Evolutionary conservation across 768 basidiomycete species (phyloP), one percentile per base, ranked within the genome.

Genomic region (Rhodotorula babjevae): DNA sequence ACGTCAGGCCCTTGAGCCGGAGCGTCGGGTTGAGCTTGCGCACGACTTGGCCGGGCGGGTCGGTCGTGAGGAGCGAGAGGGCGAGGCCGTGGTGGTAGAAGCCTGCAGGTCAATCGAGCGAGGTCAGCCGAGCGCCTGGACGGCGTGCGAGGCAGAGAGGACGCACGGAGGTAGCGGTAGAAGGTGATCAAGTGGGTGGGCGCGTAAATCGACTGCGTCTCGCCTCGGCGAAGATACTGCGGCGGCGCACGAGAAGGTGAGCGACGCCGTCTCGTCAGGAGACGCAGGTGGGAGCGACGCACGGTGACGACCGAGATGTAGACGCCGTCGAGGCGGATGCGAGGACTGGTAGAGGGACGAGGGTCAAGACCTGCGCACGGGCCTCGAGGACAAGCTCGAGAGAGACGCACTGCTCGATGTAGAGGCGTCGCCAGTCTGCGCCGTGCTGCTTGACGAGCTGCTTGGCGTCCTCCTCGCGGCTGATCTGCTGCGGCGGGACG

Each of bases 31-130:
- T 71, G 0, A 79, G 53, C 21, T 55, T 65, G 0, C 76, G 74
- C 3, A 78, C 78, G 66, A 79, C 68, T 16, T 50, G 31, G 31
- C 57, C 60, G 0, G 78, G 78, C 15, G 72, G 63, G 25, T 78
- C 76, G 67, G 72, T 72, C 29, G 77, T 72, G 10, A 78, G 69
- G 33, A 78, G 68, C 16, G 78, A 77, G 63, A 79, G 61, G 55
- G 72, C 77, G 53, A 74, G 70, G 19, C 78, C 78, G 58, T 73
- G 65, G 29, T 78, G 74, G n/a, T 78, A 74, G 71, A 78, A 78
- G 5, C 73, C 53, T 55, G 27, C 53, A 16, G 2, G 16, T 1
- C 2, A 2, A n/a, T 14, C 14, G 25, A 27, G 69, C n/a, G 21
- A 56, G 44, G 44, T 46, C 44, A 15, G 44, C 12, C 16, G 16